These are phyloP conservation scores for Exophiala aquamarina DNA, from an alignment of 2,329 filamentous ascomycete species.

Conservation along the genomic window DNA sequence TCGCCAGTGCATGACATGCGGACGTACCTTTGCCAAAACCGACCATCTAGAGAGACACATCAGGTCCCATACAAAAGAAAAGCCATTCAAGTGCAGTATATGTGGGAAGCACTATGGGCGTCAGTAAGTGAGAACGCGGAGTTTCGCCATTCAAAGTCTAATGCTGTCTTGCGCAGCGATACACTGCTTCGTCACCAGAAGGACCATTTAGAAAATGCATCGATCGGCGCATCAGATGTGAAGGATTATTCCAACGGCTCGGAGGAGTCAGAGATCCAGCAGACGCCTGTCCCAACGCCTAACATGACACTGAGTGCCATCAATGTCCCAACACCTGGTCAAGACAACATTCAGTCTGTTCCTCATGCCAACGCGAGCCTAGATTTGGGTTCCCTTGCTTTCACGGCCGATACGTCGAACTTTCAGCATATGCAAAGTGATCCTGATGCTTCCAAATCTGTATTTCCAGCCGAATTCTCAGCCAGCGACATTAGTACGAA, in stretches of 20 bases:
- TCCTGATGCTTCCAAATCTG: constrained; percentile 1
- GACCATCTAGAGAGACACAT: constrained; percentile 36
- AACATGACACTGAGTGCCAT: constrained; percentile 1
- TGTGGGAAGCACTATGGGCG: constrained; percentile 25
- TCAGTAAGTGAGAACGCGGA: constrained; percentile 15
- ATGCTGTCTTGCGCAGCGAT: constrained; percentile 10
- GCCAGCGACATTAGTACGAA: constrained; percentile 2
- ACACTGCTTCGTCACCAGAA: constrained; percentile 24
- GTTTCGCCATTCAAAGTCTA: background rate
- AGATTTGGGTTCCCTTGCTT: background rate
- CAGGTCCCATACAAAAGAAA: constrained; percentile 35
- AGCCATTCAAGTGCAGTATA: constrained; percentile 29
- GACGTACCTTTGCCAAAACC: constrained; percentile 31
- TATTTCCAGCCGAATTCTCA: constrained; percentile 3
- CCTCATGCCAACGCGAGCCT: background rate
- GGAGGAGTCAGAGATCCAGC: constrained; percentile 1
- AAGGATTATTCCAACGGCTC: background rate
- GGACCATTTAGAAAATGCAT: constrained; percentile 13
- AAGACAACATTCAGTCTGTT: background rate
- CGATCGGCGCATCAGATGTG: background rate
- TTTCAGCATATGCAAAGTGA: constrained; percentile 1
- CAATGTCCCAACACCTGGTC: background rate
- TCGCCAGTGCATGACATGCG: constrained; percentile 25
- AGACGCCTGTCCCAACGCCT: constrained; percentile 2
- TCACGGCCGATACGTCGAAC: background rate